Base-by-base conservation (phyloP, 2,329 filamentous ascomycete genomes). In the Fusarium xyrophilum region DNA sequence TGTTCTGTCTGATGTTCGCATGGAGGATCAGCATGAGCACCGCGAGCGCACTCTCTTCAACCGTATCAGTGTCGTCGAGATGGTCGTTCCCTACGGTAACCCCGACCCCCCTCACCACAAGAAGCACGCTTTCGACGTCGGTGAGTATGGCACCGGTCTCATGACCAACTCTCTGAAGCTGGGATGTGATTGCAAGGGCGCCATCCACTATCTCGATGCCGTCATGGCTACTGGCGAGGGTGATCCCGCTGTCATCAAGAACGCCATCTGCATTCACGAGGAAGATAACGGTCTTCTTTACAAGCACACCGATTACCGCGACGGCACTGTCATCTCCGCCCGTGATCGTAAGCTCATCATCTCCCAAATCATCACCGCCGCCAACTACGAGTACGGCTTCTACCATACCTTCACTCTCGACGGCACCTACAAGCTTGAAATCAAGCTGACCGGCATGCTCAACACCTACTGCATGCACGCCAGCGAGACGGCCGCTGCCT, bases 161-260 rank as follows among this genome's bases (percentile, higher is more conserved):
- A 93, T 94, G 91, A 92, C 91, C 65, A 94, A 94, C 79, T 91
- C 88, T 39, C 83, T 95, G n/a, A 84, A 89, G 15, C 81, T 94
- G 10, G 91, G 92, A 51, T 94, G 92, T 74, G 92, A 95, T 79
- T 97, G 93, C 85, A 96, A 96, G 79, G 93, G 93, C 15, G 88
- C 90, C 2, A 97, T 97, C 73, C 92, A 96, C 78, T 97, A 97
- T 77, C 88, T 97, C 78, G 93, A 97, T 73, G 93, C 93, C 8
- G 87, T 91, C 33, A 96, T 97, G 78, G 91, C 94, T 52, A 94
- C 93, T 64, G 85, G 88, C n/a, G 86, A 88, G 7, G 94, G 94
- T 46, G 85, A 87, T n/a, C 84, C 91, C 23, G 89, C 89, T 17
- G 90, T 89, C 4, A 93, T 97, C 81, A 95, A 97, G 83, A 97